Evolutionary conservation across 176 grass and related monocot species (phyloP).

Genomic region (Rhipidocladum racemiflorum): DNA sequence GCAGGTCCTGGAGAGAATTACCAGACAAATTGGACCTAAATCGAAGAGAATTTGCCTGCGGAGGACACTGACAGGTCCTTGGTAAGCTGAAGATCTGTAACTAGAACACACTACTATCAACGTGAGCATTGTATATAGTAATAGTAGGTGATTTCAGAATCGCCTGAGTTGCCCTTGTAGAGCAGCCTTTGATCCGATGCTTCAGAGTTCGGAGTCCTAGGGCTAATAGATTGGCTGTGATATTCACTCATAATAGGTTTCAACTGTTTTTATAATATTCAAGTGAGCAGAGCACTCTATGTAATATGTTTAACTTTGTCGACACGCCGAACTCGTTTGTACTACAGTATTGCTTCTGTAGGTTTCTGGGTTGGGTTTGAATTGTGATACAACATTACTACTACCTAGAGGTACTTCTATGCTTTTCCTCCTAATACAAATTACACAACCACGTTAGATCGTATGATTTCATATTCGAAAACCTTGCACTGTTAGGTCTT

Average conservation of each 20-base stretch:
- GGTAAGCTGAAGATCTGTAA: constrained; percentile 42
- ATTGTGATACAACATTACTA: not conserved
- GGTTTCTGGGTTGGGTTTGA: not conserved
- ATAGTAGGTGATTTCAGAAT: constrained; percentile 33
- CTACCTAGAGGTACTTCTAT: too few species aligned
- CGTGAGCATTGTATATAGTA: constrained; percentile 20
- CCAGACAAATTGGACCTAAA: constrained; percentile 39
- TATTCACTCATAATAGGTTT: constrained; percentile 36
- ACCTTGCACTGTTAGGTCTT: not conserved
- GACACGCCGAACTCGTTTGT: not conserved
- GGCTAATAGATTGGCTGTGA: constrained; percentile 21
- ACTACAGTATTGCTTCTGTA: not conserved
- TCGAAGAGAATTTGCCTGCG: constrained; percentile 65
- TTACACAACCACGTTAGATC: not conserved
- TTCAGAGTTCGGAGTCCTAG: constrained; percentile 21
- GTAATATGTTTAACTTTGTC: constrained; percentile 4
- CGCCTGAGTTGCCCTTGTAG: constrained; percentile 34
- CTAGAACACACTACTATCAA: constrained; percentile 16
- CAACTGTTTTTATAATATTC: not conserved
- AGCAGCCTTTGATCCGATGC: constrained; percentile 27
- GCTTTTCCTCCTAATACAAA: too few species aligned
- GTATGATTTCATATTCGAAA: constrained; percentile 18
- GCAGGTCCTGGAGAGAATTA: constrained; percentile 50
- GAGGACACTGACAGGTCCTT: constrained; percentile 75
- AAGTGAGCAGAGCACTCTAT: constrained; percentile 23